Percentiles rank a stretch among this genome's conserved stretches.
Conservation (phyloP, 768 basidiomycete genomes). For the Paxillus involutus region DNA sequence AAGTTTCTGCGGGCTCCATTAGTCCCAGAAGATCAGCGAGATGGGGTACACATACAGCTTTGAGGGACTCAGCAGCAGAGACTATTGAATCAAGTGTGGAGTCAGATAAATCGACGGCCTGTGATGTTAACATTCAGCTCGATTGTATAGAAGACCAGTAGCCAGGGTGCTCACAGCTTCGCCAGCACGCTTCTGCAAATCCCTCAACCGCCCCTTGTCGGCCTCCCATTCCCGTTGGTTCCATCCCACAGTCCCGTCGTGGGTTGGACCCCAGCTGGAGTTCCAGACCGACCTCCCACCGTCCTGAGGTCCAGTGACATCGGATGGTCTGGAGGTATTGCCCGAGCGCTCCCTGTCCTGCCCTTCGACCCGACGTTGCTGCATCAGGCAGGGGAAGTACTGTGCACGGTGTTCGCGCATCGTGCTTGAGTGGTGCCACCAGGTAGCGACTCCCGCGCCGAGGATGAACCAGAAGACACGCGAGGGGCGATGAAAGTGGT, state of each 20-base stretch:
- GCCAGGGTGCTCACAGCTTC: slow-evolving; percentile 41
- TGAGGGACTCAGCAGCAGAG: slow-evolving; percentile 55
- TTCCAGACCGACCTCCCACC: slow-evolving; percentile 5
- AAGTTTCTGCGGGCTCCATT: slow-evolving; percentile 30
- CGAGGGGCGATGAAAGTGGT: slow-evolving; percentile 42
- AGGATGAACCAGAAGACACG: slow-evolving; percentile 70
- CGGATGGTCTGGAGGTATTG: slow-evolving; percentile 4
- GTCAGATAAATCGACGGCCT: slow-evolving; percentile 67
- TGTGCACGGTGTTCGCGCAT: slow-evolving; percentile 42
- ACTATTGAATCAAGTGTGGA: slow-evolving; percentile 63
- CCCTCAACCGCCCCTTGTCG: slow-evolving; percentile 46
- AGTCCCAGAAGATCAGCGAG: neutral
- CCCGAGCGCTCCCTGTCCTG: slow-evolving; percentile 12
- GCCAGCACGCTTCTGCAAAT: slow-evolving; percentile 47
- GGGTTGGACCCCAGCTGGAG: slow-evolving; percentile 2
- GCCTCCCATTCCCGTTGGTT: slow-evolving; percentile 41
- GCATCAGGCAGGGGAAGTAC: slow-evolving; percentile 28
- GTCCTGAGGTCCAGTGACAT: slow-evolving; percentile 6
- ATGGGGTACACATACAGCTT: slow-evolving; percentile 45
- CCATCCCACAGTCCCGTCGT: slow-evolving; percentile 19
- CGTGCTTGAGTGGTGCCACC: slow-evolving; percentile 40
- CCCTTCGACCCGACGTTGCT: slow-evolving; percentile 18
- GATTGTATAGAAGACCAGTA: neutral
- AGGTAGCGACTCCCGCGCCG: slow-evolving; percentile 46
- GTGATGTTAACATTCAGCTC: neutral